Percentiles rank a stretch among this genome's conserved stretches.
Conservation (phyloP, 2,329 filamentous ascomycete species). For the Beauveria australis region DNA sequence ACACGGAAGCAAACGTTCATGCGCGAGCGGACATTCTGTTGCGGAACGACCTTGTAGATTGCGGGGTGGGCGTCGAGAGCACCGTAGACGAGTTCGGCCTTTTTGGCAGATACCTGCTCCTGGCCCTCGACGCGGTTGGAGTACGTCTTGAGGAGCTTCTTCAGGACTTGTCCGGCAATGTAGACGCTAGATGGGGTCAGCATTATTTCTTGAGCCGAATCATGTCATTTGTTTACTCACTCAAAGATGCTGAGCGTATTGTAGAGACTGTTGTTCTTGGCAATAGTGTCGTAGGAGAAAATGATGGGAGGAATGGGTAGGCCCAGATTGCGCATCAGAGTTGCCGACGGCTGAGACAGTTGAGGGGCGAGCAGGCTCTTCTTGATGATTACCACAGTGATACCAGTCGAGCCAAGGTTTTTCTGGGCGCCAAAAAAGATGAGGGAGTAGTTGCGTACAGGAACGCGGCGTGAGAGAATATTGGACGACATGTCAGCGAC, state of each 20-base stretch:
- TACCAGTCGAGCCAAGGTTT: conserved; percentile 79
- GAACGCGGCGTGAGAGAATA: conserved; percentile 73
- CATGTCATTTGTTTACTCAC: conserved; percentile 30
- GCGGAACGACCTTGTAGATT: conserved; percentile 70
- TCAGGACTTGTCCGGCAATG: conserved; percentile 81
- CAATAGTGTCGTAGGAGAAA: conserved; percentile 73
- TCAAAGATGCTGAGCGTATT: conserved; percentile 93
- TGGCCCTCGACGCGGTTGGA: conserved; percentile 68
- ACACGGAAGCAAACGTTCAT: conserved; percentile 97
- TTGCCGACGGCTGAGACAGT: conserved; percentile 55
- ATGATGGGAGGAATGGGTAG: conserved; percentile 74
- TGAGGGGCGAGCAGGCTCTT: conserved; percentile 69
- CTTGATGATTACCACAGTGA: conserved; percentile 78
- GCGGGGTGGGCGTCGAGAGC: conserved; percentile 66
- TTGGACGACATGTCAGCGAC: conserved; percentile 93
- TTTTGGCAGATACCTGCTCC: conserved; percentile 62
- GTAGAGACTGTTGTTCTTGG: conserved; percentile 91
- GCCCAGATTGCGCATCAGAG: conserved; percentile 63
- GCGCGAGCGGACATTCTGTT: conserved; percentile 66
- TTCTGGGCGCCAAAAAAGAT: conserved; percentile 95
- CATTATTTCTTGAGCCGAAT: neutral
- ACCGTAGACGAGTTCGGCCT: conserved; percentile 68
- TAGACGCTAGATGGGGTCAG: conserved; percentile 53
- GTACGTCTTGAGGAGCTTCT: conserved; percentile 59
- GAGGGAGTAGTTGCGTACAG: conserved; percentile 68